Evolutionary conservation across 2,329 filamentous ascomycete genomes (phyloP), one percentile per base, ranked within the genome.

Genomic region (Cercospora sp.): DNA sequence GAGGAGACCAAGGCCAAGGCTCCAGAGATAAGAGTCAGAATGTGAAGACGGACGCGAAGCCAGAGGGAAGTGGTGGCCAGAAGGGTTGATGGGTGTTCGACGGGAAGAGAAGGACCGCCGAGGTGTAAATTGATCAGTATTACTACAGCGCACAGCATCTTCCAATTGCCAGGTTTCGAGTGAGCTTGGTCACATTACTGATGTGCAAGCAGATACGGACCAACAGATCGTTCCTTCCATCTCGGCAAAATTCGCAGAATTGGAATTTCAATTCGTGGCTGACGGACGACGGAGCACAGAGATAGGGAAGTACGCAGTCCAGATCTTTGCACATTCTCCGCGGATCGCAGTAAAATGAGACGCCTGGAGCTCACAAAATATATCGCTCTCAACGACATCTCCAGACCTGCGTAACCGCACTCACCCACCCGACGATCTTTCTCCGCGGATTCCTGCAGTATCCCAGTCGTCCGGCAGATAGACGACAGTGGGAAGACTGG

Each of bases 21-120:
- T 32, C 28, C 10, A 32, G 55, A 18, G 55, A 21, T n/a, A 59
- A 59, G 55, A 59, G 55, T 24, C 55, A 59, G 55, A 59, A 59
- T 8, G 32, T 32, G 9, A 59, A 34, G 30, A 59, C 55, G 30
- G 55, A 59, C 16, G 55, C 55, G 55, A 59, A 59, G 28, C 55
- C 55, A n/a, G 55, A 59, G 30, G 55, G 55, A 16, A 59, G 32
- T 4, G 55, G 55, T 2, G 55, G 55, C 30, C 28, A 37, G 55
- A 59, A 59, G 30, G 55, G 55, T 10, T 59, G 32, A 58, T 32
- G 53, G 45, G 3, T 6, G 9, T 24, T 24, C 21, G 10, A 26
- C 5, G 21, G 10, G 5, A 51, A 51, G 45, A 24, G 21, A 51
- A 26, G 45, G 45, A 16, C 2, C 18, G 21, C 2, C 18, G 12